Base-by-base conservation (phyloP, 495 filamentous ascomycete genomes). In the Hyaloscypha hepaticicola region DNA sequence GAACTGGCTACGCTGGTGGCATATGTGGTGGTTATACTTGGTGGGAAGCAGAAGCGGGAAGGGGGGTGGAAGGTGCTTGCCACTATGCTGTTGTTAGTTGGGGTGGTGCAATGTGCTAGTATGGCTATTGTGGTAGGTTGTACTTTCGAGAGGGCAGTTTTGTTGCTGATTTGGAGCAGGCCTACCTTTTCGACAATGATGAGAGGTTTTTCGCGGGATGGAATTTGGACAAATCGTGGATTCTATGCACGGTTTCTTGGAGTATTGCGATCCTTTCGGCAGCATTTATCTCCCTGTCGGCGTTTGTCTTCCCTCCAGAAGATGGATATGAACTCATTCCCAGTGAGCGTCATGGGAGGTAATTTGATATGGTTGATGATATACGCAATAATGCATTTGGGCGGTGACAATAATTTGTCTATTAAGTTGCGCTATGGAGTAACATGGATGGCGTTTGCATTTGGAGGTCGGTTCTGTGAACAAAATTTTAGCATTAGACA, bases 141-240 rank as follows among this genome's bases (percentile, higher is more conserved):
- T 7, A 21, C 16, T 62, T 58, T 24, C 27, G 28, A 50, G 57
- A 55, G 24, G 21, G 12, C 12, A n/a, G 50, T 25, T 28, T 58
- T 6, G 26, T 55, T 63, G 53, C 64, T 64, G 27, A 63, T 55
- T 38, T 55, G 14, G 33, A 11, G 50, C 69, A 97, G 89, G 85
- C 88, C 55, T 94, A 91, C 71, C 80, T 96, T 3, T 94, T 85
- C 75, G 89, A 96, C 62, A 83, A 91, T 72, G 92, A 97, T 69
- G 87, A 90, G 57, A 84, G 92, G 51, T 98, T 97, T 75, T 87
- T 89, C 70, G 83, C 88, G 1, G 94, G 93, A 55, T 97, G 94
- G 90, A 79, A 80, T 64, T 80, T 98, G 57, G 92, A 90, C 69
- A 81, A 83, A 61, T 89, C 88, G 6, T 96, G 88, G 85, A 80